A percentile compares a stretch with the other conserved stretches of the same genome.
Conservation (phyloP, 1,284 basidiomycete genomes). For the Cutaneotrichosporon curvatum region DNA sequence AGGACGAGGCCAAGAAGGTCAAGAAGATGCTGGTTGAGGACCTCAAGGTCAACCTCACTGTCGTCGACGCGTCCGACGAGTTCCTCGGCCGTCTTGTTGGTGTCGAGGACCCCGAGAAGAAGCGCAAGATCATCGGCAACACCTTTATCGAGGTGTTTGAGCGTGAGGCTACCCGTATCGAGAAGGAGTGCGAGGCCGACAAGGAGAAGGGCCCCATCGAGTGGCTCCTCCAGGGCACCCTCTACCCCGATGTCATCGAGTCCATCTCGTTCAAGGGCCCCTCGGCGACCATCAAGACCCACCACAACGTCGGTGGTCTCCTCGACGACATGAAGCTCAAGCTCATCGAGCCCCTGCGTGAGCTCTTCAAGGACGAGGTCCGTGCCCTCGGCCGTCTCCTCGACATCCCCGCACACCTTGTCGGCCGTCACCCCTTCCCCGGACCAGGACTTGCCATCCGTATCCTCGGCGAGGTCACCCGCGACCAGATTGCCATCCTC, state of each 20-base stretch:
- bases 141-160: conserved; percentile 99
- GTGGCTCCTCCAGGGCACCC: conserved; percentile 95
- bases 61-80: conserved; percentile 89
- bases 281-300: conserved; percentile 98
- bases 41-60: conserved; percentile 92
- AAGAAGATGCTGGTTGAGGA: conserved; percentile 88
- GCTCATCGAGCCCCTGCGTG: conserved; percentile 93
- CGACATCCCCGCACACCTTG: conserved; percentile 83
- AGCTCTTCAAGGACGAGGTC: conserved; percentile 99
- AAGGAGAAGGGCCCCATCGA: conserved; percentile 82
- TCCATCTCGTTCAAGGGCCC: conserved; percentile 99
- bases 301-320: conserved; percentile 97
- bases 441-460: conserved; percentile 98
- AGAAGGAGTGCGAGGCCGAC: conserved; percentile 61
- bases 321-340: conserved; percentile 98
- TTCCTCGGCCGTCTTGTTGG: conserved; percentile 86
- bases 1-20: conserved; percentile 90
- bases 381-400: conserved; percentile 85
- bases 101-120: conserved; percentile 92
- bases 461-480: conserved; percentile 89
- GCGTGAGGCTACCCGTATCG: conserved; percentile 81
- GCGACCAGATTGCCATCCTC: conserved; percentile 87
- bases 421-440: conserved; percentile 98
- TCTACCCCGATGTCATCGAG: conserved; percentile 99
- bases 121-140: conserved; percentile 98